Percentiles rank a stretch among this genome's conserved stretches.
Conservation (phyloP, 805 yeast species). For the Yarrowia divulgata region DNA sequence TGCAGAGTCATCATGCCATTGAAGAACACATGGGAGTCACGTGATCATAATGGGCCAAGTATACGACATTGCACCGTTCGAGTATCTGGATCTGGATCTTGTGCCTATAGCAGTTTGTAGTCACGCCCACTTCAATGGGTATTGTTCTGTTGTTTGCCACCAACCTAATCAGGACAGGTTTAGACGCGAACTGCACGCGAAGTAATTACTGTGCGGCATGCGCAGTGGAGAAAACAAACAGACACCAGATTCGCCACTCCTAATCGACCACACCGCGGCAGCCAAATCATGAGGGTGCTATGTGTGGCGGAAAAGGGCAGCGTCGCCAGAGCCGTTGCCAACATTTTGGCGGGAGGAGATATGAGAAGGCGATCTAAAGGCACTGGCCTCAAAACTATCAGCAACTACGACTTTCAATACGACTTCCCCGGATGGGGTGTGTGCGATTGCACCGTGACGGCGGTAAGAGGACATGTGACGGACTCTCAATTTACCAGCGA, state of each 20-base stretch:
- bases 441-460: conserved; percentile 87
- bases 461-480: conserved; percentile 87
- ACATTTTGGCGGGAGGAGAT: conserved; percentile 75
- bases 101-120: too few species aligned
- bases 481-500: conserved; percentile 62
- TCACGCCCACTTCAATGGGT: too few species aligned
- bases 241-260: background rate
- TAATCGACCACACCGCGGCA: background rate
- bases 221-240: background rate
- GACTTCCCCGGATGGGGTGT: conserved; percentile 67
- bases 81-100: too few species aligned
- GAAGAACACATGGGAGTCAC: too few species aligned
- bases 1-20: too few species aligned
- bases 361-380: conserved; percentile 45
- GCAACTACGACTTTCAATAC: conserved; percentile 77
- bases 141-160: background rate
- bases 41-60: too few species aligned
- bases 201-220: background rate
- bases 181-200: conserved; percentile 24
- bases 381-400: too few species aligned
- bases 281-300: conserved; percentile 66
- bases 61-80: too few species aligned
- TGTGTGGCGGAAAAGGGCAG: conserved; percentile 98
- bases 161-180: background rate
- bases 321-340: conserved; percentile 84